Percentiles rank a stretch among this genome's conserved stretches.
These are phyloP conservation scores for Sugiyamaella americana DNA, from an alignment of 805 yeast species.

Conservation along the genomic window DNA sequence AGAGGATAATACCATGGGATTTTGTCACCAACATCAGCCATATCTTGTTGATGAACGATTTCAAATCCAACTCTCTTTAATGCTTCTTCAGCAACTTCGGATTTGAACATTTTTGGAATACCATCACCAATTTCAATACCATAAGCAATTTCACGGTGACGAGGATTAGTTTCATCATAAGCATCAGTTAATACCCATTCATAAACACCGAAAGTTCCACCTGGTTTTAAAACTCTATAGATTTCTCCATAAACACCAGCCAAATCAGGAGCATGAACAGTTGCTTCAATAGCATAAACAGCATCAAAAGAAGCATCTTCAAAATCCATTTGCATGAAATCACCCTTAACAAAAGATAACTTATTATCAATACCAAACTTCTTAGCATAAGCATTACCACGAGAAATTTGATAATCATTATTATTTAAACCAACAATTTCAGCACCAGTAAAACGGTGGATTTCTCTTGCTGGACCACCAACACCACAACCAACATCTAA, in stretches of 20 bases:
- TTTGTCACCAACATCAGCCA: slow-evolving; percentile 75
- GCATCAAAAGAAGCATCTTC: slow-evolving; percentile 87
- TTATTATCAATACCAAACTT: slow-evolving; percentile 60
- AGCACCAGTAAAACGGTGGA: slow-evolving; percentile 83
- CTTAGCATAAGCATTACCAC: slow-evolving; percentile 78
- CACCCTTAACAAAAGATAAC: slow-evolving; percentile 88
- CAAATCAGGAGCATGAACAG: slow-evolving; percentile 93
- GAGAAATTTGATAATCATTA: slow-evolving; percentile 90
- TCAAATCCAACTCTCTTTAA: slow-evolving; percentile 83
- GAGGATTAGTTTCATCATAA: slow-evolving; percentile 79
- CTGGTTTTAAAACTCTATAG: slow-evolving; percentile 93
- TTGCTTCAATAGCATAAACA: slow-evolving; percentile 97
- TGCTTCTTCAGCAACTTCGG: slow-evolving; percentile 82
- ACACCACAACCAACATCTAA: slow-evolving; percentile 99
- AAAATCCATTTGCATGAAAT: slow-evolving; percentile 98
- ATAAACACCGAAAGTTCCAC: slow-evolving; percentile 95
- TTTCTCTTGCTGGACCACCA: slow-evolving; percentile 99
- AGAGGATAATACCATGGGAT: slow-evolving; percentile 98
- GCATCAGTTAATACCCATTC: slow-evolving; percentile 99
- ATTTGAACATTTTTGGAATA: slow-evolving; percentile 91
- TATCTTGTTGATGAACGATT: slow-evolving; percentile 65
- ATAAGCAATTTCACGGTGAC: slow-evolving; percentile 90
- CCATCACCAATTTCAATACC: slow-evolving; percentile 99
- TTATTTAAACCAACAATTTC: slow-evolving; percentile 86
- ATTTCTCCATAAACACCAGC: slow-evolving; percentile 95